Evolutionary conservation across 164 flowering plant species (phyloP).

Genomic region (Magnolia officinalis): DNA sequence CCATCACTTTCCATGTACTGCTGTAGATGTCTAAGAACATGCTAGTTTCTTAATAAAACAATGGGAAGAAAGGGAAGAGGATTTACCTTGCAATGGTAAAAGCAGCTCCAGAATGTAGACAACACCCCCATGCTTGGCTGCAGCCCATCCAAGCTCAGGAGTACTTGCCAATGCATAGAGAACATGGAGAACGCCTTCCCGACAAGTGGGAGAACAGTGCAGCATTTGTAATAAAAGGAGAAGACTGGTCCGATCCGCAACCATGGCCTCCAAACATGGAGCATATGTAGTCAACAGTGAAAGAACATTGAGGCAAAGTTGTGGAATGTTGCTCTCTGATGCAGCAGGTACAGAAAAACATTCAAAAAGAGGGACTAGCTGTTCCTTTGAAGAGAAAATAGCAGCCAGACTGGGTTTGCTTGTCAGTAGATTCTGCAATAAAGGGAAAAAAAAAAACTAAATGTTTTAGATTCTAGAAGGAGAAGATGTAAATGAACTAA

Average conservation of each 20-base stretch:
- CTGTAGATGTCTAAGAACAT: background rate
- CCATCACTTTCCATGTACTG: background rate
- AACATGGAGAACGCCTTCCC: conserved; percentile 97
- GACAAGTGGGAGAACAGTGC: conserved; percentile 74
- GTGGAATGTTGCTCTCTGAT: conserved; percentile 69
- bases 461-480: background rate
- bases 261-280: conserved; percentile 98
- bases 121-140: conserved; percentile 99
- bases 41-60: background rate
- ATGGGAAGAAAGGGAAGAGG: background rate
- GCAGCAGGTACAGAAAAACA: conserved; percentile 81
- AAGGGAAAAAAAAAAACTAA: background rate
- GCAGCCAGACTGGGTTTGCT: conserved; percentile 83
- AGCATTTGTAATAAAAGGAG: conserved; percentile 92
- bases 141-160: conserved; percentile 98
- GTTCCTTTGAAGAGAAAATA: conserved; percentile 79
- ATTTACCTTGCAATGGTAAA: conserved; percentile 76
- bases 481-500: conserved; percentile 1
- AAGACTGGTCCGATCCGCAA: conserved; percentile 88
- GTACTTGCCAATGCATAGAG: conserved; percentile 98
- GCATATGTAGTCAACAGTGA: conserved; percentile 89
- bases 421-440: conserved; percentile 78
- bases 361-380: conserved; percentile 88
- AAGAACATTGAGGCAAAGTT: conserved; percentile 77
- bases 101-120: conserved; percentile 96